Percentiles rank a stretch among this genome's conserved stretches.
These are phyloP conservation scores for Ganoderma lucidum DNA, from an alignment of 1,284 basidiomycete genomes.

Conservation along the genomic window DNA sequence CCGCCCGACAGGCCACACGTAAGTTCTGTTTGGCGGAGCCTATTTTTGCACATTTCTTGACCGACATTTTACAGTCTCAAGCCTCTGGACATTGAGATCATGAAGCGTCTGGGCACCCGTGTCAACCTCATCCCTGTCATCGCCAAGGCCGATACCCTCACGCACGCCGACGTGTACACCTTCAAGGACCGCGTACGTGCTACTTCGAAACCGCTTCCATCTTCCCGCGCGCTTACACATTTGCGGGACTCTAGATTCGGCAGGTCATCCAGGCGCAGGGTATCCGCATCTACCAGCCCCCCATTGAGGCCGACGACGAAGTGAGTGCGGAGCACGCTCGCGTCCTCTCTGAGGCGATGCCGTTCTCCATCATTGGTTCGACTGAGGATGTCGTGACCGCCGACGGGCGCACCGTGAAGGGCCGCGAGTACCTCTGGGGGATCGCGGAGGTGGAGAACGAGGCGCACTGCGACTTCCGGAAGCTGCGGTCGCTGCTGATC, in stretches of 20 bases:
- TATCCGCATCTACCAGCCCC: constrained; percentile 95
- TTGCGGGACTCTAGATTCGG: constrained; percentile 67
- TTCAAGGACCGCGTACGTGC: constrained; percentile 92
- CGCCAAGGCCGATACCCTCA: constrained; percentile 96
- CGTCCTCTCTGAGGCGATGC: constrained; percentile 89
- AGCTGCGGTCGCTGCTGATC: constrained; percentile 94
- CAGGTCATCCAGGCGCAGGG: constrained; percentile 92
- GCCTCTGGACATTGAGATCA: constrained; percentile 98
- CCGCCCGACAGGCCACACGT: constrained; percentile 96
- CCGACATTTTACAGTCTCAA: constrained; percentile 70
- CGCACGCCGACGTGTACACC: constrained; percentile 87
- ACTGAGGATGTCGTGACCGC: constrained; percentile 93
- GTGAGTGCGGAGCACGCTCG: constrained; percentile 89
- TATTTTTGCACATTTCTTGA: constrained; percentile 4
- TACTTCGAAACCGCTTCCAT: constrained; percentile 6
- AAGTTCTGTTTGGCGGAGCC: constrained; percentile 44
- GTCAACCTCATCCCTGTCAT: constrained; percentile 99
- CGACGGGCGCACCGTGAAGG: constrained; percentile 95
- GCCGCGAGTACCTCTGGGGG: constrained; percentile 99
- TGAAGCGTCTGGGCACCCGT: constrained; percentile 96
- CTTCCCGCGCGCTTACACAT: constrained; percentile 11
- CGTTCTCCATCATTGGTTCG: constrained; percentile 98
- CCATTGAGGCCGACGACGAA: constrained; percentile 92
- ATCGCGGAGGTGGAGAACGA: constrained; percentile 99
- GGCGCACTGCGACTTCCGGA: constrained; percentile 99